Conservation (phyloP, 2,329 filamentous ascomycete genomes). For the Cordyceps cateniannulata region DNA sequence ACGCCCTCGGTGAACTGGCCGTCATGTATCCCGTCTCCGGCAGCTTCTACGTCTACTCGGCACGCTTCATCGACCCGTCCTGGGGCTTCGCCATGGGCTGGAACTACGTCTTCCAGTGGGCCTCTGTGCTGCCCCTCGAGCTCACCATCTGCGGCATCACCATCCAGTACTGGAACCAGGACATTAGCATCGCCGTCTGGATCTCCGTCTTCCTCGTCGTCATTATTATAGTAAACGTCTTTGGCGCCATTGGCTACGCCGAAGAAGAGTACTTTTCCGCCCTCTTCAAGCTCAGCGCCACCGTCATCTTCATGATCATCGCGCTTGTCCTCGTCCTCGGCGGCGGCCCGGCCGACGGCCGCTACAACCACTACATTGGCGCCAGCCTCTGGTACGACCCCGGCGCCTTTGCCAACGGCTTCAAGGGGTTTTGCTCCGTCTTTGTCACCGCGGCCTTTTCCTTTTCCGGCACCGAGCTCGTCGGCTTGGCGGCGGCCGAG, state of each 20-base stretch:
- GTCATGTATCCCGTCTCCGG: constrained; percentile 57
- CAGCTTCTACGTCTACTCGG: constrained; percentile 56
- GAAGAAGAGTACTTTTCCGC: constrained; percentile 53
- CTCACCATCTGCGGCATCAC: constrained; percentile 45
- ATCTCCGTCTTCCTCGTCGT: constrained; percentile 46
- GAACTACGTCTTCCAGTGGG: constrained; percentile 44
- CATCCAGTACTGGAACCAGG: constrained; percentile 44
- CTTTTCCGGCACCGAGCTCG: constrained; percentile 61
- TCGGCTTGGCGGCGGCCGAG: constrained; percentile 65
- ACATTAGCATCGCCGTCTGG: constrained; percentile 41
- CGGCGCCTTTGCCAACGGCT: constrained; percentile 59
- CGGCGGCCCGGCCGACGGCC: constrained; percentile 42
- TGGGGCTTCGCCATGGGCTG: constrained; percentile 51
- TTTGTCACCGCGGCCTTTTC: constrained; percentile 66
- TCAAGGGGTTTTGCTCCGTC: constrained; percentile 61
- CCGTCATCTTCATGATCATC: constrained; percentile 56
- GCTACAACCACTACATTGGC: constrained; percentile 37
- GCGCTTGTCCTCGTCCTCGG: constrained; percentile 51
- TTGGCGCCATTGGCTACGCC: constrained; percentile 46
- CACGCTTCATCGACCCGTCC: constrained; percentile 55
- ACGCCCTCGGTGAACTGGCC: constrained; percentile 55
- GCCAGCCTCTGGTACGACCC: constrained; percentile 37
- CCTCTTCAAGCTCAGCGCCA: constrained; percentile 49
- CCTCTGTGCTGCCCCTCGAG: constrained; percentile 43
- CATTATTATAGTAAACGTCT: constrained; percentile 46